phyloP scores from a whole-genome alignment of 495 filamentous ascomycete genomes.

The Xylaria intraflava region DNA sequence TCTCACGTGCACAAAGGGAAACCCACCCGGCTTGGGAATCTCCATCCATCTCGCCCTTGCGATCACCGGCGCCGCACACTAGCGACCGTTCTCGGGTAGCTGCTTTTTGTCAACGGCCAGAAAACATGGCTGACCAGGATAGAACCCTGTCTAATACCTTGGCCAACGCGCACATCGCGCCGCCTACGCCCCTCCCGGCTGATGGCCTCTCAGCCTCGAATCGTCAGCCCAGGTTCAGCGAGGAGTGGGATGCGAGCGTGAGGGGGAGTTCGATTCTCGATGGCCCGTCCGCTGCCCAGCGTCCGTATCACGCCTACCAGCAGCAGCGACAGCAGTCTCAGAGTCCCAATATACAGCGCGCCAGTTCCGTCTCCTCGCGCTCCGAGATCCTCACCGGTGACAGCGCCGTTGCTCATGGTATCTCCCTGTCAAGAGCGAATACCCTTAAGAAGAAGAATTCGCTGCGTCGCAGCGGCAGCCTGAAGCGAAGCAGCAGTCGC shows the following conservation, averaged over 20 bases:
- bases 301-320: slow-evolving; percentile 2
- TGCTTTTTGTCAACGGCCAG: slow-evolving; percentile 22
- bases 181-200: slow-evolving; percentile 23
- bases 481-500: slow-evolving; percentile 74
- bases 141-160: slow-evolving; percentile 38
- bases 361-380: slow-evolving; percentile 44
- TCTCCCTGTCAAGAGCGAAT: slow-evolving; percentile 57
- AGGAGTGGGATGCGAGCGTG: slow-evolving; percentile 66
- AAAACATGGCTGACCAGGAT: slow-evolving; percentile 24
- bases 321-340: slow-evolving; percentile 10
- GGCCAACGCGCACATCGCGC: slow-evolving; percentile 33
- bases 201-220: slow-evolving; percentile 13
- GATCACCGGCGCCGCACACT: slow-evolving; percentile 8
- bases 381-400: slow-evolving; percentile 37
- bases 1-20: neutral
- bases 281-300: slow-evolving; percentile 19
- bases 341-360: slow-evolving; percentile 39
- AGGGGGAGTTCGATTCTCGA: slow-evolving; percentile 57
- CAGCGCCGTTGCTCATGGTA: slow-evolving; percentile 25
- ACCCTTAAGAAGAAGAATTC: slow-evolving; percentile 85
- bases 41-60: neutral
- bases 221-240: slow-evolving; percentile 47
- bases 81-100: slow-evolving; percentile 15
- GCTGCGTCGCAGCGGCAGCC: slow-evolving; percentile 60
- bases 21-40: neutral